Evolutionary conservation across 2,329 filamentous ascomycete species (phyloP).

Genomic region (Alternaria brassicicola): DNA sequence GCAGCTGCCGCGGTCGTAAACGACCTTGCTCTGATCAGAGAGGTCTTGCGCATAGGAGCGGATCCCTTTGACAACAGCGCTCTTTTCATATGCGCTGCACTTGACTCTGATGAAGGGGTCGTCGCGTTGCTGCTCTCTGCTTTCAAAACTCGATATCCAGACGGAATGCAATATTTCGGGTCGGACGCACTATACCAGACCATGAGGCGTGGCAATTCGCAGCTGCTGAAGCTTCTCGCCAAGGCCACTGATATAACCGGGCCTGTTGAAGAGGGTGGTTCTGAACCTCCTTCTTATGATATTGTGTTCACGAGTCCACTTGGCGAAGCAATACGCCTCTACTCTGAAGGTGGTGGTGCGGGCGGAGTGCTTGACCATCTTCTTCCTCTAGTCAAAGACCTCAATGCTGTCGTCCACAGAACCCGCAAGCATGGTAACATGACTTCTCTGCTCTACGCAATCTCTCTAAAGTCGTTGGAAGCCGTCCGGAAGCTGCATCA

Average conservation of each 20-base stretch:
- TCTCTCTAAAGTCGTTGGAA: neutral
- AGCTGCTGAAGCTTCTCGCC: neutral
- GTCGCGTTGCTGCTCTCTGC: neutral
- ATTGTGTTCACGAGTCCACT: neutral
- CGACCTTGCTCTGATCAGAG: fast-evolving
- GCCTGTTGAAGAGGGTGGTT: neutral
- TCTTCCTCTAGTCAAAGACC: neutral
- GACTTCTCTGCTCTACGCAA: neutral
- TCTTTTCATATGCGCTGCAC: neutral
- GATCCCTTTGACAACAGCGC: neutral
- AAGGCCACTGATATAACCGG: neutral
- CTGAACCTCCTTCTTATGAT: neutral
- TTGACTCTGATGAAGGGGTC: fast-evolving
- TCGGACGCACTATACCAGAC: neutral
- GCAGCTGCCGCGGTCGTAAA: neutral
- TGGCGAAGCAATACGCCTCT: neutral
- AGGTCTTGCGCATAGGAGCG: neutral
- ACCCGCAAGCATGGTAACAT: neutral
- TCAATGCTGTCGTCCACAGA: neutral
- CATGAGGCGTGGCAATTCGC: neutral
- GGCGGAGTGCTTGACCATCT: neutral
- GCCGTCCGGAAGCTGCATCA: neutral
- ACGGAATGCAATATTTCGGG: neutral
- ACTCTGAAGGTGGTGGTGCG: too few species aligned
- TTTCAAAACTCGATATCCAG: neutral